Base-by-base conservation (phyloP, 2,329 filamentous ascomycete genomes). In the Ploettnerulaceae sp. region DNA sequence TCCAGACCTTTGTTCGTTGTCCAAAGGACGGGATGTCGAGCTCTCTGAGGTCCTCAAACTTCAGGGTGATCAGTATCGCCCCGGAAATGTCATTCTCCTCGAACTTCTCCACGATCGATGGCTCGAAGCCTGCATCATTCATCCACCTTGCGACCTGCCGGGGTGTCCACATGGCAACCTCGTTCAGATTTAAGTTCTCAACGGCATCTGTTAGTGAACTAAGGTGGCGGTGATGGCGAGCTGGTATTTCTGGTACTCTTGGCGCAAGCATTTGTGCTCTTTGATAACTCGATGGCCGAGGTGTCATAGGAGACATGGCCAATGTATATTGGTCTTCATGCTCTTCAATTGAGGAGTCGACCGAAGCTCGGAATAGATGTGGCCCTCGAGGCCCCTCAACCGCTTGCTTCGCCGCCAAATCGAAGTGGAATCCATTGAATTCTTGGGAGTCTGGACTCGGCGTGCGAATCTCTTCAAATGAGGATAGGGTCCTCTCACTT, bases 41-140 rank as follows among this genome's bases (percentile, higher is more conserved):
- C 66, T 93, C 87, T 64, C 84, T 84, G 47, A 93, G 70, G 59
- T 93, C 90, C 54, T 95, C 89, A 57, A 91, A 90, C 62, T 95
- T 89, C 33, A 98, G 71, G n/a, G 91, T 89, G 42, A 95, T 81
- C 15, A 97, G 71, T 46, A 97, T 87, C 4, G 81, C 76, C 11
- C 91, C 91, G 20, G 84, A 89, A 65, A 98, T 96, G 63, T 98
- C 91, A 65, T 98, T 94, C 59, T 85, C 79, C 52, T 90, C 76
- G 61, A 98, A 96, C 57, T 85, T 87, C 60, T 94, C 83, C 8
- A 93, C 83, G 40, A 91, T 75, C 5, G 75, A 70, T 41, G 80
- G 70, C 64, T 95, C 90, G 63, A 95, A 82, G 57, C 87, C 89
- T 34, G 82, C 79, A 64, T 88, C 80, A 61, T 83, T 78, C 89